Base-by-base conservation (phyloP, 1,284 basidiomycete species). In the Trichosporon ovoides region DNA sequence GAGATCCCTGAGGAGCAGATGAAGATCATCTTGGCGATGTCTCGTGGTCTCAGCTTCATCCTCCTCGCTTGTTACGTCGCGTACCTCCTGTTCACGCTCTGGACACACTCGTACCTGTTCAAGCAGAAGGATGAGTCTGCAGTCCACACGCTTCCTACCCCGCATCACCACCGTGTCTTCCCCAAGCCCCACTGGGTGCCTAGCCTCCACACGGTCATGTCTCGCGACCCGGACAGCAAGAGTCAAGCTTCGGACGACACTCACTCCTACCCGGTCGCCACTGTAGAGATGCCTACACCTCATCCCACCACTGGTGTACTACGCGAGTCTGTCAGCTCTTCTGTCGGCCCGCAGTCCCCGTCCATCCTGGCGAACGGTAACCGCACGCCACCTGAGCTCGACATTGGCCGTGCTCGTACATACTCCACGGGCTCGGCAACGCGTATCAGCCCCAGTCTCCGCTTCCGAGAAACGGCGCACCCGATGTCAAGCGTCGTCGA, bases 51-150 rank as follows among this genome's bases (percentile, higher is more conserved):
- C 37, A 73, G 75, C 43, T 76, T 86, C 69, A 81, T 86, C 56
- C 73, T 86, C 9, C 80, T 87, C 34, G 71, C 83, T 49, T 81
- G 84, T 65, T 85, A 81, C 69, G 81, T 68, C 37, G 65, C 70
- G 59, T 75, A 72, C 64, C 66, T 74, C 53, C 66, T 66, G 1
- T 75, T 71, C 67, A 72, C 73, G 70, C 81, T 86, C 63, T 85
- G 83, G 75, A 84, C 70, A 33, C 84, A 85, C 69, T 81, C 82
- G 28, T 82, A 84, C 67, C 73, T 84, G 11, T 85, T 83, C 77
- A 78, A 79, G 38, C 65, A 68, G 12, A 62, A 64, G 7, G 63
- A 68, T 9, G 63, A 67, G 24, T 52, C 57, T 9, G 56, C 64
- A 0, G 56, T 60, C 3, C 68, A 71, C 53, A 56, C 68, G 14